Base-by-base conservation (phyloP, 2,329 filamentous ascomycete genomes). In the Penicillium freii region DNA sequence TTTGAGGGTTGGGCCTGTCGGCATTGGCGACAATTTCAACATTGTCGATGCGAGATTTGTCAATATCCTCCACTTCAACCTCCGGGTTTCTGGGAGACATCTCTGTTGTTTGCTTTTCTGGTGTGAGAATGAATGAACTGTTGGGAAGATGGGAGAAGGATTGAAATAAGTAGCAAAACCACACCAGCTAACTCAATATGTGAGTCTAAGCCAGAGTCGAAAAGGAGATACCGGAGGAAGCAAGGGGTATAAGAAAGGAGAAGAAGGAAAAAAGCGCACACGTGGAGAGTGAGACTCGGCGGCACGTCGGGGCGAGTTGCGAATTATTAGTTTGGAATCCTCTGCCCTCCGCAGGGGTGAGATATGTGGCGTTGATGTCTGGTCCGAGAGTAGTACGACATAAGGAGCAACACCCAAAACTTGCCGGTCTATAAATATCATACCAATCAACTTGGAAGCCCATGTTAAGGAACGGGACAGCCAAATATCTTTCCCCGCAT, bases 21-120 rank as follows among this genome's bases (percentile, higher is more conserved):
- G 62, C 62, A 52, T 67, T 67, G 48, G 66, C 67, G 5, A 67
- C 57, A 36, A 63, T 47, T 33, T 69, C 68, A 36, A 69, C 54
- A 57, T 69, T 70, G 34, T 68, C 62, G 38, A 61, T 51, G 45
- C 60, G 51, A 21, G 51, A 45, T 56, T 71, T 70, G 65, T 63
- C 61, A 15, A 65, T 27, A 52, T 61, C 61, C 7, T 36, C 50
- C n/a, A 51, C 58, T 48, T 67, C 62, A n/a, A 58, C n/a, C 2
- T 56, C 49, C 21, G 58, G 59, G 31, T 50, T 55, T 29, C 51
- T 58, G 40, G 59, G 57, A 55, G 63, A 62, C 66, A 66, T 67
- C 13, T 21, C 5, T 34, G 29, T 3, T 34, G 5, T 29, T 50
- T 27, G 11, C 5, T 43, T 15, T 25, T 6, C 23, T 21, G 3